Evolutionary conservation across 2,329 filamentous ascomycete genomes (phyloP).

Genomic region (Verticillium zaregamsianum): DNA sequence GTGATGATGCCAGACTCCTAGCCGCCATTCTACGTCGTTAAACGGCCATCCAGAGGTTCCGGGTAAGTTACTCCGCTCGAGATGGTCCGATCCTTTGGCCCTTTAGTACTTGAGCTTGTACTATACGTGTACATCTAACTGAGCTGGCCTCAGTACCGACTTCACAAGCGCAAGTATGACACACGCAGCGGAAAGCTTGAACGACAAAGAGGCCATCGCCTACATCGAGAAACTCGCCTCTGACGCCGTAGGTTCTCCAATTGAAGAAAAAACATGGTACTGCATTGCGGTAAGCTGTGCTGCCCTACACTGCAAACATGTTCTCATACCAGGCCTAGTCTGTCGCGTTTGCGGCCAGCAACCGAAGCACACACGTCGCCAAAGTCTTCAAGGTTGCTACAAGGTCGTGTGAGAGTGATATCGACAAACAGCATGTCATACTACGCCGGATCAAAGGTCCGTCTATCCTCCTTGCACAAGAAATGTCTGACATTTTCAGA

Average conservation of each 20-base stretch:
- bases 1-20: no score
- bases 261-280: background rate
- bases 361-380: conserved; percentile 3
- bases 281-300: background rate
- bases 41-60: no score
- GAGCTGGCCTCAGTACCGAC: no score
- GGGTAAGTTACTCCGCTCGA: no score
- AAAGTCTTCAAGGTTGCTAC: conserved; percentile 6
- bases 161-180: background rate
- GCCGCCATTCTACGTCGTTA: no score
- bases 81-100: no score
- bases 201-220: background rate
- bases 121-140: no score
- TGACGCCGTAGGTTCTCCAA: background rate
- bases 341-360: conserved; percentile 9
- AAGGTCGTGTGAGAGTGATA: conserved; percentile 2
- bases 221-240: background rate
- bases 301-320: background rate
- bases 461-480: conserved; percentile 6
- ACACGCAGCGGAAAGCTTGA: background rate
- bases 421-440: background rate
- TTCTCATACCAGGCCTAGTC: conserved; percentile 35
- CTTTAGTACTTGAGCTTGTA: no score
- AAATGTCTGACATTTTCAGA: conserved; percentile 3
- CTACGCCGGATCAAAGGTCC: background rate